These are phyloP conservation scores for Tricholoma matsutake DNA, from an alignment of 768 basidiomycete species.

Conservation along the genomic window DNA sequence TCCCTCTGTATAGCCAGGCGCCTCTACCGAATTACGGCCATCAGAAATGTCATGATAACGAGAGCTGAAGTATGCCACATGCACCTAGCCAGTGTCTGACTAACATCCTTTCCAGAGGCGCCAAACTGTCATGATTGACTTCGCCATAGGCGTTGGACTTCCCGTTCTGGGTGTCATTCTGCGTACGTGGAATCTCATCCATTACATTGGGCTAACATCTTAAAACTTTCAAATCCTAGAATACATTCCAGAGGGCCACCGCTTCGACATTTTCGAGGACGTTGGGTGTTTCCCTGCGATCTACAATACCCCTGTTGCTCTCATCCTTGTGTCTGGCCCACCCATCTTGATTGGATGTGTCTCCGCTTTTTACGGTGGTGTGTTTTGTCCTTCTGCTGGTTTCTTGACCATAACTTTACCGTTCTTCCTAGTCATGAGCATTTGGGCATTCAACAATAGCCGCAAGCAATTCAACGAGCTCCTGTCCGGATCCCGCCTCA, in stretches of 20 bases:
- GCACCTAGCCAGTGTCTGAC: background rate
- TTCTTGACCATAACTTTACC: background rate
- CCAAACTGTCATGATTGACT: slow-evolving; percentile 47
- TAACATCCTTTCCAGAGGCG: slow-evolving; percentile 30
- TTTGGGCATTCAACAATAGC: slow-evolving; percentile 34
- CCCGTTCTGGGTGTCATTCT: slow-evolving; percentile 38
- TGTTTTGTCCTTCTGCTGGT: slow-evolving; percentile 7
- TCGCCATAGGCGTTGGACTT: slow-evolving; percentile 51
- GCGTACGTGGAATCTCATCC: slow-evolving; percentile 5
- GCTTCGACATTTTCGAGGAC: slow-evolving; percentile 45
- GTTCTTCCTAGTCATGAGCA: slow-evolving; percentile 21
- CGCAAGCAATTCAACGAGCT: slow-evolving; percentile 37
- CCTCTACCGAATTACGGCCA: background rate
- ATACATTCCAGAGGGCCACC: slow-evolving; percentile 42
- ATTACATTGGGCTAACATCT: background rate
- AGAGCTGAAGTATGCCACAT: background rate
- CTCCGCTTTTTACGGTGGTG: slow-evolving; percentile 40
- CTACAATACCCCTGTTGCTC: slow-evolving; percentile 34
- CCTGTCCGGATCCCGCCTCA: slow-evolving; percentile 39
- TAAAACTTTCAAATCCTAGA: slow-evolving; percentile 27
- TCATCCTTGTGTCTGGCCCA: slow-evolving; percentile 32
- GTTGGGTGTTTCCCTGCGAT: slow-evolving; percentile 43
- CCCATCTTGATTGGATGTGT: slow-evolving; percentile 39
- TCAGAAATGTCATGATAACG: background rate
- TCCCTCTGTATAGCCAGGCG: background rate